These are phyloP conservation scores for Wickerhamiella azyma DNA, from an alignment of 805 yeast genomes.

Conservation along the genomic window DNA sequence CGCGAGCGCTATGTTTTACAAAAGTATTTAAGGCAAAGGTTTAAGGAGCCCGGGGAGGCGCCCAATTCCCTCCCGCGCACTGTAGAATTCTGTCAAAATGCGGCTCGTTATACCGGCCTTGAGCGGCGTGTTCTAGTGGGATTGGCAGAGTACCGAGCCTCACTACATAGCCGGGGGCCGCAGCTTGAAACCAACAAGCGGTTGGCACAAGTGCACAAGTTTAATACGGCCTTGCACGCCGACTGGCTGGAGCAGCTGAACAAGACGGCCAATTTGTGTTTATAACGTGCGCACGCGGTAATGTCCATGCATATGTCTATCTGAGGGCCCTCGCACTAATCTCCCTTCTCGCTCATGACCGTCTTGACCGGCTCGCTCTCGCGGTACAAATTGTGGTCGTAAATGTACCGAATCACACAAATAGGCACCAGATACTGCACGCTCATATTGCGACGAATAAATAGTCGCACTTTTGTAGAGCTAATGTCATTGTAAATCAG, in stretches of 20 bases:
- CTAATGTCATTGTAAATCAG: slow-evolving; percentile 91
- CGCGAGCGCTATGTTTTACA: background rate
- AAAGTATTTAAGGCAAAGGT: background rate
- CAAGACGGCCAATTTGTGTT: slow-evolving; percentile 20
- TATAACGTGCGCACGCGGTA: background rate
- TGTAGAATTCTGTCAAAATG: slow-evolving; percentile 16
- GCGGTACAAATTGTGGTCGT: slow-evolving; percentile 75
- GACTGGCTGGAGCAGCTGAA: slow-evolving; percentile 15
- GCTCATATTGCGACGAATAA: slow-evolving; percentile 88
- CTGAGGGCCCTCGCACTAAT: slow-evolving; percentile 11
- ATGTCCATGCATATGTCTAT: background rate
- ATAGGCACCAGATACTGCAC: slow-evolving; percentile 91
- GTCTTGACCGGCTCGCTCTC: slow-evolving; percentile 92
- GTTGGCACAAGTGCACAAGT: slow-evolving; percentile 24
- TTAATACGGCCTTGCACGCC: slow-evolving; percentile 20
- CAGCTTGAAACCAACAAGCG: background rate
- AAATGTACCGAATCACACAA: slow-evolving; percentile 86
- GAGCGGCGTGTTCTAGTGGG: slow-evolving; percentile 16
- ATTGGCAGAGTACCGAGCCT: slow-evolving; percentile 7
- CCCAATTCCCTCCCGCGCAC: slow-evolving; percentile 11
- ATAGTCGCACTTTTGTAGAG: slow-evolving; percentile 86
- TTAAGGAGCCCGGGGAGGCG: background rate
- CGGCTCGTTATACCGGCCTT: slow-evolving; percentile 16
- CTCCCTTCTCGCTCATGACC: slow-evolving; percentile 34
- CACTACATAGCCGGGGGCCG: slow-evolving; percentile 15